Evolutionary conservation across 768 basidiomycete species (phyloP).

Genomic region (Amanita thiersii): DNA sequence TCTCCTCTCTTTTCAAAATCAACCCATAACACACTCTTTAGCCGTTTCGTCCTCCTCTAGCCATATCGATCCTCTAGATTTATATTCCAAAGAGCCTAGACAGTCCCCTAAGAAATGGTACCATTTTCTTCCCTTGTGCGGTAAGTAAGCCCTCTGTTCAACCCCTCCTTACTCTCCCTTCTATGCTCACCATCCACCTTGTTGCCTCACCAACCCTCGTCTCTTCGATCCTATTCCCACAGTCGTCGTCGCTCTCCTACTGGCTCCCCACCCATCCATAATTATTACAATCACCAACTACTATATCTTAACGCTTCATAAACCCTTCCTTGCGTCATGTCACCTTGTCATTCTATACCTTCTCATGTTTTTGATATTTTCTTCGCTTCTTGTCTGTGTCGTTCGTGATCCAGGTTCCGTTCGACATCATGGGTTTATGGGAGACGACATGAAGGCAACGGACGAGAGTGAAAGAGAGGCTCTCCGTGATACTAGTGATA

Average conservation of each 20-base stretch:
- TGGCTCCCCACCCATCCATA: slow-evolving; percentile 70
- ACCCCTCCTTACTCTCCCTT: slow-evolving; percentile 1
- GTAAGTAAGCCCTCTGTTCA: slow-evolving; percentile 30
- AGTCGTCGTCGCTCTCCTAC: slow-evolving; percentile 42
- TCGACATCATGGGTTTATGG: slow-evolving; percentile 9
- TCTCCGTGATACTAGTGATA: no score
- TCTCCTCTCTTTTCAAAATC: not conserved
- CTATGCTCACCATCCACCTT: not conserved
- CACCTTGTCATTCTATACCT: slow-evolving; percentile 58
- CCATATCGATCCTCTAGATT: not conserved
- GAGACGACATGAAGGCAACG: slow-evolving; percentile 11
- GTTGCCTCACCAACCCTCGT: not conserved
- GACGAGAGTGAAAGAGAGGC: slow-evolving; percentile 27
- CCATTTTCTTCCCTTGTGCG: slow-evolving; percentile 47
- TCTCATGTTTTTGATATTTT: slow-evolving; percentile 61
- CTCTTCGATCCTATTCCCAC: slow-evolving; percentile 12
- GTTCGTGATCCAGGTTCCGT: slow-evolving; percentile 71
- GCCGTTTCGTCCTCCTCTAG: not conserved
- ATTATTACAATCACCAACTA: slow-evolving; percentile 61
- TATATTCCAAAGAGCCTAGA: not conserved
- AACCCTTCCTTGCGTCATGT: slow-evolving; percentile 33
- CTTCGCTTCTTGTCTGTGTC: slow-evolving; percentile 66
- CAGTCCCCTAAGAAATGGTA: slow-evolving; percentile 42
- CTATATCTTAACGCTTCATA: slow-evolving; percentile 47
- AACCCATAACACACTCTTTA: not conserved